A percentile compares a stretch with the other conserved stretches of the same genome.
phyloP scores from a whole-genome alignment of 129 eudicot species.

The Escallonia rubra region DNA sequence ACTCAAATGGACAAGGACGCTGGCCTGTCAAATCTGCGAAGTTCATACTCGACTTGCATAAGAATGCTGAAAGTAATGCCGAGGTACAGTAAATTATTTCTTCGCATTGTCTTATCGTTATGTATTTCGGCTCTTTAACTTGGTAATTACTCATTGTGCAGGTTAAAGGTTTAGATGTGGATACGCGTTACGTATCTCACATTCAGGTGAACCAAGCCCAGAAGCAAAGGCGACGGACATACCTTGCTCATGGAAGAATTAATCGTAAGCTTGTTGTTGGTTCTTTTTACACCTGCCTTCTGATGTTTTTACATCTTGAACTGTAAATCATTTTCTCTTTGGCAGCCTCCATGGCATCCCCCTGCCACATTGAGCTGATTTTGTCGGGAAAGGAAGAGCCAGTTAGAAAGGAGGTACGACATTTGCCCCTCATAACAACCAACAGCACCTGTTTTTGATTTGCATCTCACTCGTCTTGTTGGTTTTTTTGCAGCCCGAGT shows the following conservation, averaged over 20 bases:
- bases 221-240: constrained; percentile 61
- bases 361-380: constrained; percentile 60
- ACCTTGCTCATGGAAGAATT: constrained; percentile 64
- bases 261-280: constrained; percentile 38
- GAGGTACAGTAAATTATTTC: constrained; percentile 17
- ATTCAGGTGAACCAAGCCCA: constrained; percentile 72
- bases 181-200: constrained; percentile 54
- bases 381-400: constrained; percentile 50
- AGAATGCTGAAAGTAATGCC: constrained; percentile 63
- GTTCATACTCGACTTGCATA: constrained; percentile 46
- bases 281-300: background rate
- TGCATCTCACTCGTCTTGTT: background rate
- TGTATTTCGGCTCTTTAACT: background rate
- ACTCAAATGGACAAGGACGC: constrained; percentile 62
- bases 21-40: constrained; percentile 60
- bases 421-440: background rate
- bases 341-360: constrained; percentile 60
- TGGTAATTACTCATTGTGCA: background rate
- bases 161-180: constrained; percentile 70
- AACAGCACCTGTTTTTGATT: background rate
- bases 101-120: background rate
- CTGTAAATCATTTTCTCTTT: background rate
- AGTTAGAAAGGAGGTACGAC: constrained; percentile 8
- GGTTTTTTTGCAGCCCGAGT: constrained; percentile 31
- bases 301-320: background rate